These are phyloP conservation scores for Phaeotremella skinneri DNA, from an alignment of 768 basidiomycete genomes.

Conservation along the genomic window DNA sequence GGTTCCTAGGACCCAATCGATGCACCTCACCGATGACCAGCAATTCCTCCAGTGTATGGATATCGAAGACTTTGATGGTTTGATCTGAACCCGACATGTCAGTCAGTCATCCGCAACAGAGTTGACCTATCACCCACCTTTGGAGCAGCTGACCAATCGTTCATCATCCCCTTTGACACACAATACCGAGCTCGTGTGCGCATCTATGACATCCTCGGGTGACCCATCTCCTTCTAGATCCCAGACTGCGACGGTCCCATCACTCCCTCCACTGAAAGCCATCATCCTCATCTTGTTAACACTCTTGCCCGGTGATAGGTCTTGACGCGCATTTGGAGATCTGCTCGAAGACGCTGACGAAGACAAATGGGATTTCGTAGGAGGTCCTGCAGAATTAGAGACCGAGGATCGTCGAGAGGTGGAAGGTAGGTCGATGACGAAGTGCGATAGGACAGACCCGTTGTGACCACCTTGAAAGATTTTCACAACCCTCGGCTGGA, in stretches of 20 bases:
- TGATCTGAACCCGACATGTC: conserved; percentile 35
- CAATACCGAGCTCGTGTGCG: conserved; percentile 42
- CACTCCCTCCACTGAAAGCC: conserved; percentile 46
- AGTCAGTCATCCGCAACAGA: conserved; percentile 4
- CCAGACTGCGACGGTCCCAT: conserved; percentile 48
- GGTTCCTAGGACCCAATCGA: conserved; percentile 16
- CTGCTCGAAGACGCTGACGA: not conserved
- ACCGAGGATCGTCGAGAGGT: not conserved
- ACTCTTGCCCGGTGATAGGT: not conserved
- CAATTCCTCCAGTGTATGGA: conserved; percentile 35
- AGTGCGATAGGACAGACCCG: conserved; percentile 40
- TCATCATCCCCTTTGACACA: conserved; percentile 45
- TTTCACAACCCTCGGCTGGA: conserved; percentile 41
- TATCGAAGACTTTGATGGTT: conserved; percentile 44
- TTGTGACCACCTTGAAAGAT: conserved; percentile 45
- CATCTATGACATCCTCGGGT: conserved; percentile 34
- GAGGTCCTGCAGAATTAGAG: not conserved
- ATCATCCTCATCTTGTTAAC: conserved; percentile 10
- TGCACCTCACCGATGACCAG: conserved; percentile 35
- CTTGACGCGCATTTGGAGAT: not conserved
- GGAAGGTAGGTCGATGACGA: conserved; percentile 14
- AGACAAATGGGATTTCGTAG: not conserved
- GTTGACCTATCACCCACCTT: conserved; percentile 29
- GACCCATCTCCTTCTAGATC: conserved; percentile 37
- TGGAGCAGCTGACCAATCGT: conserved; percentile 47